A percentile compares a stretch with the other conserved stretches of the same genome.
Evolutionary conservation across 2,329 filamentous ascomycete species (phyloP).

Genomic region (Bimuria novae-zelandiae): DNA sequence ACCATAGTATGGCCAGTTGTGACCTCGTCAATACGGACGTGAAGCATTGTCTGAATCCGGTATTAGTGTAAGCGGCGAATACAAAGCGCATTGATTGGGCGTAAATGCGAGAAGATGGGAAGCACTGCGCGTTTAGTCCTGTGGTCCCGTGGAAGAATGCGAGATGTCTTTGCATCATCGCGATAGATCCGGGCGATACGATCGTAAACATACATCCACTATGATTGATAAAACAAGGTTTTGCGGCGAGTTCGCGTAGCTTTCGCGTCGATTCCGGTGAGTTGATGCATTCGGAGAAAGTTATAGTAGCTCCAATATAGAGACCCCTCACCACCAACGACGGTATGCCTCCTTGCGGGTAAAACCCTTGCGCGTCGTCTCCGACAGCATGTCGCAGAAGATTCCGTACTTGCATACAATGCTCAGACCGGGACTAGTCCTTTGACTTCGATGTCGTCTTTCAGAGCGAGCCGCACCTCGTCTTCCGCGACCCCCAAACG

Average conservation of each 20-base stretch:
- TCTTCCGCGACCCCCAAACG: slow-evolving; percentile 86
- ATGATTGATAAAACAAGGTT: background rate
- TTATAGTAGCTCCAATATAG: slow-evolving; percentile 6
- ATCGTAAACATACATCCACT: background rate
- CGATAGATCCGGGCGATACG: slow-evolving; percentile 7
- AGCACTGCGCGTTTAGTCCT: background rate
- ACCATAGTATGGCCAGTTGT: background rate
- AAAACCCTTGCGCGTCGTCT: background rate
- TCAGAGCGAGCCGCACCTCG: slow-evolving; percentile 84
- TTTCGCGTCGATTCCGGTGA: background rate
- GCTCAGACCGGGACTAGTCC: slow-evolving; percentile 55
- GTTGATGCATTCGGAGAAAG: background rate
- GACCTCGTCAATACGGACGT: background rate
- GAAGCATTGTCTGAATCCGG: background rate
- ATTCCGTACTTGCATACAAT: background rate
- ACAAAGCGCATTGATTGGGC: background rate
- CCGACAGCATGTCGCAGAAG: background rate
- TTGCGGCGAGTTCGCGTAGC: background rate
- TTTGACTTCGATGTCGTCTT: slow-evolving; percentile 85
- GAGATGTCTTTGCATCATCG: background rate
- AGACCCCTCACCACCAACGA: background rate
- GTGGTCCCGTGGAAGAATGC: background rate
- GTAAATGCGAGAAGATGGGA: background rate
- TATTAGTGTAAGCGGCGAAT: background rate
- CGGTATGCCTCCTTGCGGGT: slow-evolving; percentile 1